Evolutionary conservation across 2,329 filamentous ascomycete species (phyloP), one percentile per base, ranked within the genome.

Genomic region (Microdochium bolleyi): DNA sequence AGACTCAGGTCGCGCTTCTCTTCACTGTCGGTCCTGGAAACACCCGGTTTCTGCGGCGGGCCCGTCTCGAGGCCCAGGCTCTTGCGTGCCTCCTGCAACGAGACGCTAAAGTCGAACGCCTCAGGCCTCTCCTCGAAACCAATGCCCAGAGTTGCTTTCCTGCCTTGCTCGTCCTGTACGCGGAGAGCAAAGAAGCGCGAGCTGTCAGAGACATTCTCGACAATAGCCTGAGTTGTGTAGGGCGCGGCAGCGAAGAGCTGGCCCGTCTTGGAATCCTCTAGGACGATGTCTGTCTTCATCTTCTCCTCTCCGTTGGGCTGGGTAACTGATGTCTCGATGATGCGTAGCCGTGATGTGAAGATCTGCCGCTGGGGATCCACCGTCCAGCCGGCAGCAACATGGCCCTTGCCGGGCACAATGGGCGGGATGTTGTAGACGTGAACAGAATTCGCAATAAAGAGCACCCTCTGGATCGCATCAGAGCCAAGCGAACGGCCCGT

Each of bases 351-450:
- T 46, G 87, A 88, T 49, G 89, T 92, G 74, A 95, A 95, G 71
- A 95, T 95, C 66, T 89, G 84, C 60, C 82, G 78, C 57, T 80
- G 77, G 55, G 83, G 80, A 55, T 85, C 79, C 49, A 76, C 75
- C 25, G 89, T 95, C 90, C 90, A 96, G 57, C 79, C 73, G 13
- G 84, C 78, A 54, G 91, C 90, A 34, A 79, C 80, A 76, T 95
- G 88, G 67, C 90, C 90, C 67, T 87, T 87, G 61, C 84, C 89
- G 19, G 85, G 87, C 48, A 85, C 78, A 54, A 91, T 76, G 24
- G 90, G 89, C 19, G 90, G 90, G 67, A 95, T 91, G 64, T 87
- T 84, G 78, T 95, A 96, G 75, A 95, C 80, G 74, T 95, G 89
- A 58, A 94, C 86, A 58, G 79, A 75, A 62, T 78, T 74, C 57